Conservation (phyloP, 2,329 filamentous ascomycete species). For the Stachybotrys echinatus region DNA sequence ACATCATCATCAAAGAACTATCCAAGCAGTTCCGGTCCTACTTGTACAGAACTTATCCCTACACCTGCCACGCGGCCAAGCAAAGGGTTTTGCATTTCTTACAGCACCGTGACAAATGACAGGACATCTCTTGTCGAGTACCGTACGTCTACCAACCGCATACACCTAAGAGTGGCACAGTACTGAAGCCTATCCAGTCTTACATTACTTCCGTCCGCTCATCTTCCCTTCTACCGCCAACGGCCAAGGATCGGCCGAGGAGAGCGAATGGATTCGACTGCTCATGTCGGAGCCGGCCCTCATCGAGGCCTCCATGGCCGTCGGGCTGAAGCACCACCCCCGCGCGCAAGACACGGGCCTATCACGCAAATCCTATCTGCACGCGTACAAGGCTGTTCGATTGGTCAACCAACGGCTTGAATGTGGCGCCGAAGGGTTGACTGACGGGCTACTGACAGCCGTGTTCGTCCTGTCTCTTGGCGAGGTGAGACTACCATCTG, state of each 20-base stretch:
- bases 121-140: too few relatives aligned
- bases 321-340: slow-evolving; percentile 8
- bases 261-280: slow-evolving; percentile 9
- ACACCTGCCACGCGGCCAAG: too few relatives aligned
- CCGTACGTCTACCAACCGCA: slow-evolving; percentile 13
- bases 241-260: slow-evolving; percentile 3
- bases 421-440: too few relatives aligned
- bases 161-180: neutral
- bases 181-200: slow-evolving; percentile 5
- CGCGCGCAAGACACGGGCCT: neutral
- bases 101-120: too few relatives aligned
- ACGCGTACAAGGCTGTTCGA: slow-evolving; percentile 9
- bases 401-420: too few relatives aligned
- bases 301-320: slow-evolving; percentile 14
- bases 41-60: too few relatives aligned
- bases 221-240: slow-evolving; percentile 8
- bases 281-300: slow-evolving; percentile 16
- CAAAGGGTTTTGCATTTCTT: too few relatives aligned
- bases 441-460: too few relatives aligned
- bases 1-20: too few relatives aligned
- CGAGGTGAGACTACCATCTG: too few relatives aligned
- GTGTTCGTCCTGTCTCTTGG: too few relatives aligned
- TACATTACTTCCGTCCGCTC: slow-evolving; percentile 9
- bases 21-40: too few relatives aligned
- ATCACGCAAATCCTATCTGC: neutral